A percentile compares a stretch with the other conserved stretches of the same genome.
Evolutionary conservation across 1,284 basidiomycete genomes (phyloP).

Genomic region (Macrocybe sp.): DNA sequence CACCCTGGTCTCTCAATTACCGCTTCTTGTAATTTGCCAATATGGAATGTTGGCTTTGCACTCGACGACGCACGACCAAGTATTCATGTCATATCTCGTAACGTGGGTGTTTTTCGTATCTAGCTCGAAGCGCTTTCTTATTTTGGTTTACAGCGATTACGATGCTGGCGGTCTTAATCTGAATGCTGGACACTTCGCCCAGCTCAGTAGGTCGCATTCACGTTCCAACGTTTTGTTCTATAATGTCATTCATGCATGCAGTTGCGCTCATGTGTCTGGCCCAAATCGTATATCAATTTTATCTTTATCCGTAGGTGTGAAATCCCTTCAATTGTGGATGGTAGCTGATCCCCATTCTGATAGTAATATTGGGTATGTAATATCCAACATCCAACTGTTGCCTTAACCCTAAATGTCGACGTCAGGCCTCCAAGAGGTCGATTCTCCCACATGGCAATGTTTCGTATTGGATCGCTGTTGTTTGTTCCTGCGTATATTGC

Average conservation of each 20-base stretch:
- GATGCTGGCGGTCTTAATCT: slow-evolving; percentile 68
- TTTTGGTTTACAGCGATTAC: slow-evolving; percentile 48
- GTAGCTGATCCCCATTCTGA: slow-evolving; percentile 12
- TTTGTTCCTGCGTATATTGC: slow-evolving; percentile 78
- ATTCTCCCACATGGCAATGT: slow-evolving; percentile 83
- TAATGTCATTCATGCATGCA: slow-evolving; percentile 22
- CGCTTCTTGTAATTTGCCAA: slow-evolving; percentile 68
- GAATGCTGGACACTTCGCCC: slow-evolving; percentile 77
- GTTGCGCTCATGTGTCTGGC: slow-evolving; percentile 79
- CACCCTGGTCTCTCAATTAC: slow-evolving; percentile 61
- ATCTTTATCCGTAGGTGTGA: slow-evolving; percentile 74
- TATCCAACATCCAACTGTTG: slow-evolving; percentile 6
- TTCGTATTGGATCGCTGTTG: slow-evolving; percentile 70
- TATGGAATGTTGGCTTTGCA: slow-evolving; percentile 78
- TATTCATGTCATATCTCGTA: slow-evolving; percentile 80
- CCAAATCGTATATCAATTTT: slow-evolving; percentile 79
- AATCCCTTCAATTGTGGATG: slow-evolving; percentile 4
- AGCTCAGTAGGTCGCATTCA: slow-evolving; percentile 52
- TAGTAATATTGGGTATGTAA: slow-evolving; percentile 39
- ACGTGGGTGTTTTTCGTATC: slow-evolving; percentile 46
- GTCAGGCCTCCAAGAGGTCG: slow-evolving; percentile 62
- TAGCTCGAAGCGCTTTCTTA: slow-evolving; percentile 11
- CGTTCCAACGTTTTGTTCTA: slow-evolving; percentile 6
- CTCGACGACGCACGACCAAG: slow-evolving; percentile 80
- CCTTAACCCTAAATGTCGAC: slow-evolving; percentile 1